A percentile compares a stretch with the other conserved stretches of the same genome.
These are phyloP conservation scores for Beauveria sp. DNA, from an alignment of 2,329 filamentous ascomycete species.

Conservation along the genomic window DNA sequence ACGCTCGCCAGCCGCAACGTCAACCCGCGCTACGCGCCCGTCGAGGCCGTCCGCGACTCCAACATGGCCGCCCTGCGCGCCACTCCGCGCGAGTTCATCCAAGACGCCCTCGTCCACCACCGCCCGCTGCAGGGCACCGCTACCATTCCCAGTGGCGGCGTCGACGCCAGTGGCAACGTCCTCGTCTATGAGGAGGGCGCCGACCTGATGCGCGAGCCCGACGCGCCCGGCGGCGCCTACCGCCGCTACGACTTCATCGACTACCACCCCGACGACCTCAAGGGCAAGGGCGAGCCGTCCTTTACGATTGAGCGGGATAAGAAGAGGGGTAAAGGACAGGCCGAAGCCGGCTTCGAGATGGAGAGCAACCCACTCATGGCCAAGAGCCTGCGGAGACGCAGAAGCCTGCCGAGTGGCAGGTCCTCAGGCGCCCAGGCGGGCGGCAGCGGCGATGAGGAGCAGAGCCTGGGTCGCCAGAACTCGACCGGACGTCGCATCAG, in stretches of 20 bases:
- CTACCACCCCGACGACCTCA: conserved; percentile 70
- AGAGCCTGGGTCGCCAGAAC: conserved; percentile 26
- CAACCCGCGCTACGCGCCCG: conserved; percentile 54
- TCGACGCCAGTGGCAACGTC: conserved; percentile 59
- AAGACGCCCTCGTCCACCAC: conserved; percentile 64
- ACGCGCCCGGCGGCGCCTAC: conserved; percentile 65
- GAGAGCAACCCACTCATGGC: conserved; percentile 22
- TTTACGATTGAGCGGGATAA: conserved; percentile 62
- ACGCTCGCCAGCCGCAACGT: conserved; percentile 67
- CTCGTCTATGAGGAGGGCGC: conserved; percentile 81
- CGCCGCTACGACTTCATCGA: conserved; percentile 63
- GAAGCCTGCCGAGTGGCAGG: conserved; percentile 26
- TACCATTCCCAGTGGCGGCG: conserved; percentile 62
- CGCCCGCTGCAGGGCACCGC: conserved; percentile 77
- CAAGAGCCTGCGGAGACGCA: conserved; percentile 30
- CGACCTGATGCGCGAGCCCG: conserved; percentile 71
- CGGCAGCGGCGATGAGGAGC: conserved; percentile 16
- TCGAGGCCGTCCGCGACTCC: conserved; percentile 66
- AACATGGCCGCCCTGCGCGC: conserved; percentile 74
- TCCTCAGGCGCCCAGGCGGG: conserved; percentile 16
- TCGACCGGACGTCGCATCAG: conserved; percentile 38
- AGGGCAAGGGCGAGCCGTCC: conserved; percentile 74
- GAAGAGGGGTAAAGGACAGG: conserved; percentile 46
- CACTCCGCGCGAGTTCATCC: conserved; percentile 70
- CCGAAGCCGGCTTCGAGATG: conserved; percentile 41